Base-by-base conservation (phyloP, 495 filamentous ascomycete species). In the Podospora anserina region DNA sequence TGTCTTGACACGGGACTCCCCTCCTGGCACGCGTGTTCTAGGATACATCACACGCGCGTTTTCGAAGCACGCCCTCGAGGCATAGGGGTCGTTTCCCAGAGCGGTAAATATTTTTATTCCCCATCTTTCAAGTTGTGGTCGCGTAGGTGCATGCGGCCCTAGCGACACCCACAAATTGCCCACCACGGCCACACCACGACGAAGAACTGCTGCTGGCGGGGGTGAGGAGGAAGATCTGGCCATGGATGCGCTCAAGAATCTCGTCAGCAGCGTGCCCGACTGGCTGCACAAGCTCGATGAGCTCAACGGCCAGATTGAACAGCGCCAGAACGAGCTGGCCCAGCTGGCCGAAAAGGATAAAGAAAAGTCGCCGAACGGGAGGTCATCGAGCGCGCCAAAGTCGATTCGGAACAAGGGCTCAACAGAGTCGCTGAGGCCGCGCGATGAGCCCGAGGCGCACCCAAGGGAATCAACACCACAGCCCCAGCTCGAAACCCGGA, bases 221-320 rank as follows among this genome's bases (percentile, higher is more conserved):
- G 72, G 66, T 27, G 76, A 75, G 67, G 75, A 78, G 67, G 71
- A 71, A 53, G 71, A 80, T 68, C 66, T 83, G 75, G 75, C 80
- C 69, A 86, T 88, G 79, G 89, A 92, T 70, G 87, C 89, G 18
- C 77, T 92, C 60, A 83, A 82, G 65, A 85, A 87, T 63, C 85
- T 94, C 65, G 80, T 84, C 68, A 84, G 67, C 82, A 88, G 83
- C 69, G 76, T 92, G 5, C 91, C 91, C 23, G 78, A 86, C 67
- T 93, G 91, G 91, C 83, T 88, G 57, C 79, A 77, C 68, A 85
- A 84, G 57, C 81, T 93, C 61, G 89, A 92, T 57, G 88, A 91
- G 18, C 84, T 94, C 30, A 87, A 86, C 69, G 77, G 82, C 56
- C 87, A 92, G 71, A 88, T 93, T 49, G 84, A 87, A 49, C 82